Evolutionary conservation across 495 filamentous ascomycete genomes (phyloP), one percentile per base, ranked within the genome.

Genomic region (Neurospora intermedia): DNA sequence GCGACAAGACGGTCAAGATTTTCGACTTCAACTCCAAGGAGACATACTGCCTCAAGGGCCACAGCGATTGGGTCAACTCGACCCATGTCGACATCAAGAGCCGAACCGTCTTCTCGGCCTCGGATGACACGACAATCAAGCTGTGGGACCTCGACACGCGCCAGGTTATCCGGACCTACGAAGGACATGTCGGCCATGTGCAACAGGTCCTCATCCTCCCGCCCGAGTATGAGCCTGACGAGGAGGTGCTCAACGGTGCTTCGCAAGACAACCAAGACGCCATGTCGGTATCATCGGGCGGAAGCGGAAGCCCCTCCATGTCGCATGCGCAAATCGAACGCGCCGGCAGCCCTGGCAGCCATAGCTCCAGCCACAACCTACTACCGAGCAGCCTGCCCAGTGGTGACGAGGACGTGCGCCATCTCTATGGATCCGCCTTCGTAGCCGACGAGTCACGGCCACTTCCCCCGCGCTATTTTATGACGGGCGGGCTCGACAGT

Each of bases 111-210:
- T 88, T 97, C 77, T 97, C 96, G 5, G 95, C 94, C 23, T 97
- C 93, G 9, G 96, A 99, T 77, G 96, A 99, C 79, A 91, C 92
- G 76, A 97, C 92, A 0, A 89, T 95, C 70, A 91, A 92, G 71
- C 85, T 99, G n/a, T 81, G 78, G 79, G 77, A 82, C 43, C 85
- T 99, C 23, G 94, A 98, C 79, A 92, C 90, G 11, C 89, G 89
- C 74, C 80, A 84, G 11, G 94, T 92, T 77, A 88, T 98, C 75
- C 87, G 89, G 69, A 91, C 89, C 1, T 97, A 94, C 79, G 88
- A 95, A 76, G 94, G 94, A n/a, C 96, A 98, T 75, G 93, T 98
- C 35, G 96, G 94, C 40, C 94, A 96, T 74, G 95, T 98, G 2
- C 96, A 98, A 77, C 93, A 97, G 78, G 91, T 97, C 15, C 82